These are phyloP conservation scores for Mrakia blollopis DNA, from an alignment of 768 basidiomycete genomes.

Conservation along the genomic window DNA sequence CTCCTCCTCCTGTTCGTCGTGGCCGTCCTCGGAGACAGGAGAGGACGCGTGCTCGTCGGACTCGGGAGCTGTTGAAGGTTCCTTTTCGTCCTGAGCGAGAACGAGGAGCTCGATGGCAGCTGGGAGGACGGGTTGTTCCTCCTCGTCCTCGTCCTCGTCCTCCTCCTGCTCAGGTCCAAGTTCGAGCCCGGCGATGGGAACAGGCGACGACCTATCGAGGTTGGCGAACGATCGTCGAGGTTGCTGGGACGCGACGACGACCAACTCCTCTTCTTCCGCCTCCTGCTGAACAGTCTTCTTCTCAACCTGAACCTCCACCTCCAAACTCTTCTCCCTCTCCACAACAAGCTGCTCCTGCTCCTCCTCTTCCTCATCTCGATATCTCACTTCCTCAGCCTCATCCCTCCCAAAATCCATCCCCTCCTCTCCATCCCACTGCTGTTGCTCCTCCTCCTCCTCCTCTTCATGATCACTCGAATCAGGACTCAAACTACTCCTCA, in stretches of 20 bases:
- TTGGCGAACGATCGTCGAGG: not conserved
- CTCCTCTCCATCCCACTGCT: not conserved
- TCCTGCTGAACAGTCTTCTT: not conserved
- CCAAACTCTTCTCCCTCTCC: not conserved
- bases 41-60: not conserved
- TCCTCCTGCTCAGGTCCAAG: too few relatives aligned
- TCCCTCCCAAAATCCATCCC: not conserved
- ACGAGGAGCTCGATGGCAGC: not conserved
- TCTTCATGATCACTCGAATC: constrained; percentile 10
- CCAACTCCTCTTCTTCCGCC: not conserved
- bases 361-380: not conserved
- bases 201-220: not conserved
- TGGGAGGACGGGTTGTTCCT: not conserved
- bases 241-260: not conserved
- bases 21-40: not conserved
- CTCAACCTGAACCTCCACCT: not conserved
- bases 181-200: not conserved
- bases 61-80: not conserved
- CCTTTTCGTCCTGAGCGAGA: not conserved
- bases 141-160: too few relatives aligned
- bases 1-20: not conserved
- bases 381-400: not conserved
- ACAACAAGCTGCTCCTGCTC: too few relatives aligned
- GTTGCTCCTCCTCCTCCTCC: not conserved
- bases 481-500: constrained; percentile 24